Conservation (phyloP, 148 eudicot species). For the Persicaria maculosa region DNA sequence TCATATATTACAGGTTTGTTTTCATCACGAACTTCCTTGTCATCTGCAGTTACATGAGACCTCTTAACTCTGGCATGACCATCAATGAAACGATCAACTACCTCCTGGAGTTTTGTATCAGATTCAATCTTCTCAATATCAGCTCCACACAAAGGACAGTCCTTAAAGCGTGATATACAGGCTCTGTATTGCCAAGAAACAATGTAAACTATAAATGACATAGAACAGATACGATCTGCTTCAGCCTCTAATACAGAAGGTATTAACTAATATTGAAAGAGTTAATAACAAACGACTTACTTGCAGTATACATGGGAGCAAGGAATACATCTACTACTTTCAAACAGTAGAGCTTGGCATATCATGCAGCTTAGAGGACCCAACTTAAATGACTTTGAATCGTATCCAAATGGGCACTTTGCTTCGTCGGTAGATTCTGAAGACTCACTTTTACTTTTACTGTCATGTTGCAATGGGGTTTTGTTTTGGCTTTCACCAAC, state of each 20-base stretch:
- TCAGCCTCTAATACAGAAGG: not conserved
- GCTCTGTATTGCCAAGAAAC: conserved; percentile 31
- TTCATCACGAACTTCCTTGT: conserved; percentile 44
- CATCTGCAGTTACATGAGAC: conserved; percentile 44
- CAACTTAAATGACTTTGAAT: conserved; percentile 76
- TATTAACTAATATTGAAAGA: not conserved
- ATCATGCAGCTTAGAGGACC: conserved; percentile 93
- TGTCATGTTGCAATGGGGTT: conserved; percentile 42
- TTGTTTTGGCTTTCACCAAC: conserved; percentile 53
- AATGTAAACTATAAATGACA: conserved; percentile 8
- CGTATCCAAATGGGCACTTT: conserved; percentile 95
- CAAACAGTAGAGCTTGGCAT: conserved; percentile 91
- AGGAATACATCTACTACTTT: conserved; percentile 80
- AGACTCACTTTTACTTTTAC: conserved; percentile 43
- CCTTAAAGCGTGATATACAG: conserved; percentile 82
- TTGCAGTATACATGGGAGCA: conserved; percentile 91
- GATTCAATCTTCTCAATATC: conserved; percentile 83
- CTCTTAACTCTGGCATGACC: conserved; percentile 98
- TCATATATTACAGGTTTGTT: conserved; percentile 79
- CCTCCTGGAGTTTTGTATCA: conserved; percentile 69
- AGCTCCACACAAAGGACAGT: conserved; percentile 97
- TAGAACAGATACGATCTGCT: conserved; percentile 6
- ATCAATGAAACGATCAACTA: conserved; percentile 90
- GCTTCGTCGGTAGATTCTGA: conserved; percentile 40
- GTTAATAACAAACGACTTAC: conserved; percentile 34